Conservation (phyloP, 805 yeast genomes). For the Spathaspora gorwiae region DNA sequence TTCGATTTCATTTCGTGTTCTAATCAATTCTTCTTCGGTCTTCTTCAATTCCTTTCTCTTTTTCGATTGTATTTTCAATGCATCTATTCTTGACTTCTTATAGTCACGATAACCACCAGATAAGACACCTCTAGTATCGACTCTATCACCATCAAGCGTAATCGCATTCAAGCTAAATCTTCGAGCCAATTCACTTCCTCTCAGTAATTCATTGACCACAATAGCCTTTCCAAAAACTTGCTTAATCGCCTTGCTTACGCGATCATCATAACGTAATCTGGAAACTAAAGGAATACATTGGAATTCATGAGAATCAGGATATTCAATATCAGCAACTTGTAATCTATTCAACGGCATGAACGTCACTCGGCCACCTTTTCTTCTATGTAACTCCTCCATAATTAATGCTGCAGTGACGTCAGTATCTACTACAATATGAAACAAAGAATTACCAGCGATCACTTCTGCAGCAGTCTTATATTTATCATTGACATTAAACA, state of each 20-base stretch:
- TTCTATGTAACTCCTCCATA: constrained; percentile 69
- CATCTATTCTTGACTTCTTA: constrained; percentile 64
- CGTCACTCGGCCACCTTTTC: constrained; percentile 78
- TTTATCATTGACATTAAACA: constrained; percentile 75
- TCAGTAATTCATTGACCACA: constrained; percentile 64
- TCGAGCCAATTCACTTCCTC: constrained; percentile 65
- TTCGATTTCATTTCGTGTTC: constrained; percentile 34
- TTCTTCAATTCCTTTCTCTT: constrained; percentile 45
- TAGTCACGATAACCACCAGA: constrained; percentile 85
- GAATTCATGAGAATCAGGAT: constrained; percentile 54
- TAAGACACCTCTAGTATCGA: constrained; percentile 76
- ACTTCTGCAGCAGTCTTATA: constrained; percentile 85
- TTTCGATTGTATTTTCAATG: constrained; percentile 51
- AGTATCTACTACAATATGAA: constrained; percentile 84
- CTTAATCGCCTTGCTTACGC: constrained; percentile 59
- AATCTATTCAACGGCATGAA: constrained; percentile 85
- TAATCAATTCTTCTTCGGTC: constrained; percentile 34
- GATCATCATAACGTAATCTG: constrained; percentile 58
- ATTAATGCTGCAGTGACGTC: constrained; percentile 78
- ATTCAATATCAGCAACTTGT: constrained; percentile 32
- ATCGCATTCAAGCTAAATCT: constrained; percentile 64
- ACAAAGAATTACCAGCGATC: constrained; percentile 80
- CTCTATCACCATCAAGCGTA: constrained; percentile 89
- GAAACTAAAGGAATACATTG: constrained; percentile 75
- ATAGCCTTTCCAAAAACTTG: constrained; percentile 81